Evolutionary conservation across 495 filamentous ascomycete genomes (phyloP).

Genomic region (Hypomontagnella submonticulosa): DNA sequence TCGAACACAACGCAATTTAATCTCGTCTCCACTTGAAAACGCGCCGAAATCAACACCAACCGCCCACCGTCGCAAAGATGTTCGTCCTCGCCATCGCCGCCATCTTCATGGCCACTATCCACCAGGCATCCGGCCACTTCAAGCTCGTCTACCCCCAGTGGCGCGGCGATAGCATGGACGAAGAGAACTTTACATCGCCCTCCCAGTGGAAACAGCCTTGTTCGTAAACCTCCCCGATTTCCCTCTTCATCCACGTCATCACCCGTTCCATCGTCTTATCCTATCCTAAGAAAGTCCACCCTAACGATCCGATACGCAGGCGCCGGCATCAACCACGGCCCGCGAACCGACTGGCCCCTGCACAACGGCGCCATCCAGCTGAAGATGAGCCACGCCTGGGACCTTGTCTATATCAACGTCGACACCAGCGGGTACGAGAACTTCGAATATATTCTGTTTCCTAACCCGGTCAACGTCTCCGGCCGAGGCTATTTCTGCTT

Average conservation of each 20-base stretch:
- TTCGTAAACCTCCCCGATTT: conserved; percentile 44
- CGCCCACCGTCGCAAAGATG: conserved; percentile 46
- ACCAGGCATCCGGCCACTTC: conserved; percentile 67
- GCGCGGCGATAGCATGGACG: conserved; percentile 63
- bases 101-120: conserved; percentile 45
- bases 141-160: conserved; percentile 65
- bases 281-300: neutral
- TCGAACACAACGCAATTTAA: neutral
- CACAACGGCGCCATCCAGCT: conserved; percentile 65
- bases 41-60: neutral
- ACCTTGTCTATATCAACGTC: conserved; percentile 71
- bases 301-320: conserved; percentile 52
- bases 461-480: conserved; percentile 65
- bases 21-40: neutral
- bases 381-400: conserved; percentile 63
- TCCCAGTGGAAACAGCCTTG: conserved; percentile 69
- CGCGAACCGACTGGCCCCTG: conserved; percentile 71
- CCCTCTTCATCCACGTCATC: conserved; percentile 7
- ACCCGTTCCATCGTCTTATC: neutral
- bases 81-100: conserved; percentile 39
- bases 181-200: conserved; percentile 35
- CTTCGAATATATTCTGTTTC: conserved; percentile 69
- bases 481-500: conserved; percentile 71
- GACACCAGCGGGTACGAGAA: conserved; percentile 61
- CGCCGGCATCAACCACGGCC: conserved; percentile 64